phyloP scores from a whole-genome alignment of 805 yeast genomes.

The Candida ficus region DNA sequence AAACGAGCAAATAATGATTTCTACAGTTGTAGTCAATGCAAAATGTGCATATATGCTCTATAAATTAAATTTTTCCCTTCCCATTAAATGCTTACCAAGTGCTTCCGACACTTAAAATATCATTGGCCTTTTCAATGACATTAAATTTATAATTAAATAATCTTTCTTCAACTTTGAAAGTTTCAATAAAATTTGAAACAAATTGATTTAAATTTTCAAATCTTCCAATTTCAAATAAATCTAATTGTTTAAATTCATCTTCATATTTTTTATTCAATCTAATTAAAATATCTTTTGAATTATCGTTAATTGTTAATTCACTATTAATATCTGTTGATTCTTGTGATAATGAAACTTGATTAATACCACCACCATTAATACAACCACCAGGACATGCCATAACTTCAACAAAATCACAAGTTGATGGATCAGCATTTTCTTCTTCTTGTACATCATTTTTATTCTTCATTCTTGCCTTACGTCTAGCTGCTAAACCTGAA shows the following conservation, averaged over 20 bases:
- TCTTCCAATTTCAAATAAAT: constrained; percentile 24
- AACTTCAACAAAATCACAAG: constrained; percentile 80
- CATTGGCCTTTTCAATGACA: constrained; percentile 48
- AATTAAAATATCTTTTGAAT: constrained; percentile 24
- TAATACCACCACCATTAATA: constrained; percentile 93
- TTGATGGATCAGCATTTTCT: constrained; percentile 51
- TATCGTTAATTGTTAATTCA: constrained; percentile 6
- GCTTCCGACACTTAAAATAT: constrained; percentile 46
- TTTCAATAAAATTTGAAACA: constrained; percentile 29
- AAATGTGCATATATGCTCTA: too few relatives aligned
- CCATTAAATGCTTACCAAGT: constrained; percentile 38
- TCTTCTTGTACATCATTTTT: constrained; percentile 2
- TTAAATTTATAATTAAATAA: constrained; percentile 42
- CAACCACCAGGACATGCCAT: constrained; percentile 99
- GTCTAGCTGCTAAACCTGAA: constrained; percentile 24
- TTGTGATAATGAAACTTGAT: constrained; percentile 8
- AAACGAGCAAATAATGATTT: not conserved
- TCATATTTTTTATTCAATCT: constrained; percentile 28
- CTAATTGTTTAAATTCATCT: constrained; percentile 27
- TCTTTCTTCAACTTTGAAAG: constrained; percentile 32
- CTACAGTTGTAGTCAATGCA: not conserved
- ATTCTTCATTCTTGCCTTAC: constrained; percentile 14
- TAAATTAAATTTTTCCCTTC: too few relatives aligned
- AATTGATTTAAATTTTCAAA: constrained; percentile 24
- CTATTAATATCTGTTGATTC: constrained; percentile 1